Evolutionary conservation across 139 green algal genomes (phyloP), one percentile per base, ranked within the genome.

Genomic region (Penium margaritaceum): DNA sequence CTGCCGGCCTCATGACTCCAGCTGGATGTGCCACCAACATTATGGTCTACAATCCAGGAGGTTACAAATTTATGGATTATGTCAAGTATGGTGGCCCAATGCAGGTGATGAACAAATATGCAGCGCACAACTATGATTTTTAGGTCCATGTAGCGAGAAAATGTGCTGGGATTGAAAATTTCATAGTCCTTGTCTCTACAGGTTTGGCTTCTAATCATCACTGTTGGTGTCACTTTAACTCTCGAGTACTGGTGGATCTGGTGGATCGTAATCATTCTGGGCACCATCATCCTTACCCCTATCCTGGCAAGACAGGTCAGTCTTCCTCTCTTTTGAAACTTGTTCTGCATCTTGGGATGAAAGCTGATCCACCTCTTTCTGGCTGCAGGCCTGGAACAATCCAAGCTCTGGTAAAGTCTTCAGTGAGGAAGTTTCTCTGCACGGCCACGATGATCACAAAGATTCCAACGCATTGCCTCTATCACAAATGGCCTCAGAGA

Each of bases 11-110:
- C 35, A 75, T 75, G 46, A 75, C 67, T 37, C 67, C 67, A 15
- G 21, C 66, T 34, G 67, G 67, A 21, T 75, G 47, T 47, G 30
- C 46, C 3, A 75, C 67, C 14, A 75, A 75, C 55, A 66, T 75
- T 27, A 75, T 75, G 67, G 67, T 75, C 9, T 75, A 67, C 36
- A 36, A 27, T 12, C 67, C 67, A 17, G 67, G 67, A 35, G 67
- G 67, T 33, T 75, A 75, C 67, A 51, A 54, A 4, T 75, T 75
- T 14, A 30, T 33, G 21, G 67, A 75, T 36, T 75, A 75, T 47
- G 21, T 67, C 55, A 39, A 34, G n/a, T 75, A 58, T 51, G 67
- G 67, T 17, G 67, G 67, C 7, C 46, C 67, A 27, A n/a, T 75
- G 27, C 67, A 75, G 66, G 66, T 73, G 38, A 63, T 37, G 6